Evolutionary conservation across 2,329 filamentous ascomycete genomes (phyloP).

Genomic region (Amesomyces nigricolor): DNA sequence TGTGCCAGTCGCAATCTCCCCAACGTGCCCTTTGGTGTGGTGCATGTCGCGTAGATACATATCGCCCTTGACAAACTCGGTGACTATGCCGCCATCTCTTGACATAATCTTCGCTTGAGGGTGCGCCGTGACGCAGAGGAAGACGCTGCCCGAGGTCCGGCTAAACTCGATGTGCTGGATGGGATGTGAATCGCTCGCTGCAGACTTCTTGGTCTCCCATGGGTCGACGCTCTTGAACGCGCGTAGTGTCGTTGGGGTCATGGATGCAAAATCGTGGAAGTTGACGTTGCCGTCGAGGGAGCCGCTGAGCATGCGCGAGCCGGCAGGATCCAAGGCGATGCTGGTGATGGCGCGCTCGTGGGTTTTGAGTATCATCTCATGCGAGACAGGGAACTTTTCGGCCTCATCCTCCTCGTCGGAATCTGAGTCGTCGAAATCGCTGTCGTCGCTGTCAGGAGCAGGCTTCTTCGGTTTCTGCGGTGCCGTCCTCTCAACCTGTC

Average conservation of each 20-base stretch:
- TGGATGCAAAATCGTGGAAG: constrained; percentile 88
- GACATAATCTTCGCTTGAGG: constrained; percentile 85
- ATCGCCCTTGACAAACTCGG: constrained; percentile 92
- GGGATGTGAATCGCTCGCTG: constrained; percentile 75
- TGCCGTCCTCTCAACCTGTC: constrained; percentile 43
- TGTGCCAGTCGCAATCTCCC: constrained; percentile 79
- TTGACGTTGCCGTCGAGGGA: constrained; percentile 89
- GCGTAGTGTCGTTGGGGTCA: constrained; percentile 90
- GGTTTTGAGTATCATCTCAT: constrained; percentile 88
- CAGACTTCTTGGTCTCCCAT: constrained; percentile 64
- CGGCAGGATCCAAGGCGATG: constrained; percentile 76
- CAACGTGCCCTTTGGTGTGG: constrained; percentile 94
- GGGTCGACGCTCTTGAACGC: constrained; percentile 92
- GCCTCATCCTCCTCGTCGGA: constrained; percentile 64
- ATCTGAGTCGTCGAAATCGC: constrained; percentile 41
- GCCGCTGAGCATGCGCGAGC: constrained; percentile 79
- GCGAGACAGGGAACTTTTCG: constrained; percentile 86
- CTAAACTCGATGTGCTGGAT: constrained; percentile 86
- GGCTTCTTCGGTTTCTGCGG: constrained; percentile 30
- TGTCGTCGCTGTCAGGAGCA: constrained; percentile 43
- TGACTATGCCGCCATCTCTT: constrained; percentile 78
- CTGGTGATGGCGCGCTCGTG: constrained; percentile 85
- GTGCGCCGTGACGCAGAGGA: constrained; percentile 83
- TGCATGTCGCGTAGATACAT: constrained; percentile 98
- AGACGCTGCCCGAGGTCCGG: constrained; percentile 67